Base-by-base conservation (phyloP, 441 rosid genomes). In the Gossypium gossypioides region DNA sequence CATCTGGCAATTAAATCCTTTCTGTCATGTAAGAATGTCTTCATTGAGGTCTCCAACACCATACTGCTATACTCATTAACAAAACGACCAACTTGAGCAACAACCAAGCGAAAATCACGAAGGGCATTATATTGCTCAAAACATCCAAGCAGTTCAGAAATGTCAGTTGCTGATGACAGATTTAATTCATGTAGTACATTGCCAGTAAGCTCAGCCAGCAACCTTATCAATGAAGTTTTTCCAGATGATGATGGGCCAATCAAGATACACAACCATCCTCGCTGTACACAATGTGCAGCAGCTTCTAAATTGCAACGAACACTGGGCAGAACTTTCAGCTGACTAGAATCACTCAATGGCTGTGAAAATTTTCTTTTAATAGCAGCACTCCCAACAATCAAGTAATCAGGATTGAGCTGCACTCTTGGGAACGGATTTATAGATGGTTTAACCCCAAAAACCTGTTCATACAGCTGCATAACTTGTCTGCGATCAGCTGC, bases 71-170 rank as follows among this genome's bases (percentile, higher is more conserved):
- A 91, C 77, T 90, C 94, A 58, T 83, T 83, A 75, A 91, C 78
- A 82, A 84, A 85, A 56, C 75, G 82, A 85, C 84, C 87, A 80
- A 93, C 86, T 81, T 82, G 85, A 79, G 91, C 74, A 68, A 85
- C 86, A 74, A 84, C 86, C 32, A 63, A 72, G 58, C 93, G 84
- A 78, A 92, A 83, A 81, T 84, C 85, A 57, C 96, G 90, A 72
- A 83, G 86, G 16, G 93, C 91, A 76, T 91, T 87, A 77, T 89
- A 93, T 75, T 96, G 99, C 88, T 96, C 99, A 83, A 96, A 96
- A 85, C 96, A 86, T 77, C 99, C 99, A 66, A 96, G 92, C 69
- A 96, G 81, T 76, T 96, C 99, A 56, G 98, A 96, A 72, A 92
- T 93, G 81, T 96, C 99, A 71, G 99, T 88, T 12, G 94, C 90